Evolutionary conservation across 352 stramenopile species (phyloP), one percentile per base, ranked within the genome.

Genomic region (Phytophthora sp.): DNA sequence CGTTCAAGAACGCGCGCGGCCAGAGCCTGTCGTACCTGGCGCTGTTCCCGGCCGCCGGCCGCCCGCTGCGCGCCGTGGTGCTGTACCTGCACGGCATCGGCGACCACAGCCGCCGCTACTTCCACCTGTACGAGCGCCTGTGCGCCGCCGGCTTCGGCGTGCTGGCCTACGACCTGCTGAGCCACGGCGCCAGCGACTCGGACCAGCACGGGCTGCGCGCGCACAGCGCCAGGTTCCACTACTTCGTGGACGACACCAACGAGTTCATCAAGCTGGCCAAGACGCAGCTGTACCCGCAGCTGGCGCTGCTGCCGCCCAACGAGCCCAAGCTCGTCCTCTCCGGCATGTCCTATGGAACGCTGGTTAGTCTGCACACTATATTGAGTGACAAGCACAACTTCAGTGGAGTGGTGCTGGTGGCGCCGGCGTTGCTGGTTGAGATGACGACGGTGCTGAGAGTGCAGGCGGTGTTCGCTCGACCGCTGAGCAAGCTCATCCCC

Each of bases 301-400:
- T 73, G 46, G 13, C 30, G 28, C 7, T 62, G 18, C 7, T 17
- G 0, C 17, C 18, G 17, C 17, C 17, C 11, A 32, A 27, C 4
- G 34, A 63, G 44, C 64, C 68, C 50, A 78, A 79, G 54, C 51
- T 89, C 4, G 56, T 85, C 28, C 62, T 91, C 41, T 76, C 83
- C 39, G 82, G 82, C 35, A 88, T 89, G 62, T 87, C 76, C 9
- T 91, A 83, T 49, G 82, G 82, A 30, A 77, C 63, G 13, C 68
- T 91, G 27, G 79, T 91, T 28, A 76, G 77, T 38, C 42, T 87
- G 15, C 76, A 88, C 61, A 84, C 77, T 13, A 65, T 85, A 30
- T 68, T 89, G 17, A 83, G 75, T 38, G 66, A 55, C 4, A 42
- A 48, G 37, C 77, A 88, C 46, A 18, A 46, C 35, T 85, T 91